Conservation (phyloP, 2,329 filamentous ascomycete genomes). For the Bipolaris victoriae region DNA sequence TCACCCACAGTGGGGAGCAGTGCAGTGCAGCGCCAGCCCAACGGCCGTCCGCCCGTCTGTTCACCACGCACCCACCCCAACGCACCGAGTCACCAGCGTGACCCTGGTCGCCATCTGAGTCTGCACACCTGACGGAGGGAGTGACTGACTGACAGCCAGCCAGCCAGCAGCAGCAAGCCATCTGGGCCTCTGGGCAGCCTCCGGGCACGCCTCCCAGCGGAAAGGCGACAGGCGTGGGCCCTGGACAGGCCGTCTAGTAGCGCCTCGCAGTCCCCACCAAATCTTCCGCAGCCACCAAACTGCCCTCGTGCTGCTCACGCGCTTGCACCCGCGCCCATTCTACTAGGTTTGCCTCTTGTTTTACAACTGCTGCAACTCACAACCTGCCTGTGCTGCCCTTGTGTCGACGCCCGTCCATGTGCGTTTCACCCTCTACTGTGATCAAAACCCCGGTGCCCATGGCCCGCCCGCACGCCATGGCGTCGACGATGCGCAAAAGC, state of each 20-base stretch:
- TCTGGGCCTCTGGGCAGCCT: too few relatives aligned
- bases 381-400: not conserved
- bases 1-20: too few relatives aligned
- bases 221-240: not conserved
- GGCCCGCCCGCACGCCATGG: not conserved
- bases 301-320: not conserved
- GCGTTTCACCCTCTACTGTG: conserved; percentile 9
- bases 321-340: not conserved
- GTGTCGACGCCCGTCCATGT: not conserved
- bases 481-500: conserved; percentile 3
- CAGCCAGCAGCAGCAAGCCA: too few relatives aligned
- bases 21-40: too few relatives aligned
- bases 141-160: too few relatives aligned
- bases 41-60: too few relatives aligned
- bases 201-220: not conserved
- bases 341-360: conserved; percentile 9
- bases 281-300: conserved; percentile 9
- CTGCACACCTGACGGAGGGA: too few relatives aligned
- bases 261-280: conserved; percentile 9
- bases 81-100: too few relatives aligned
- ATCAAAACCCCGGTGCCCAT: not conserved
- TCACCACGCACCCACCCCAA: too few relatives aligned
- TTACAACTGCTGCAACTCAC: conserved; percentile 4
- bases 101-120: too few relatives aligned
- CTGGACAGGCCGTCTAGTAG: conserved; percentile 1